Evolutionary conservation across 345 rosid genomes (phyloP).

Genomic region (Syzygium aqueum): DNA sequence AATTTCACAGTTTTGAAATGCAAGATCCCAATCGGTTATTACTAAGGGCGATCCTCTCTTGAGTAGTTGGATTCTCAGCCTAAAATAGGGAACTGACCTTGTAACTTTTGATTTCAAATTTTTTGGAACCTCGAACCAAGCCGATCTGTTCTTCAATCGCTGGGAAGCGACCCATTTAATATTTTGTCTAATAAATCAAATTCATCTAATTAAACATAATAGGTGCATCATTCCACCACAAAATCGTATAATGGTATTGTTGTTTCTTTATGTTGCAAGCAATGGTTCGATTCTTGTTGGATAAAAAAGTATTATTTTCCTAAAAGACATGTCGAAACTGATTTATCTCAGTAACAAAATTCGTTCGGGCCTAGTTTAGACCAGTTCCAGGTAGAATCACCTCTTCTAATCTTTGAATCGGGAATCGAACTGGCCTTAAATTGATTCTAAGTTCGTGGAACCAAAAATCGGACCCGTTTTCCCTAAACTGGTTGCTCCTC

Average conservation of each 20-base stretch:
- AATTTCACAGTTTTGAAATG: neutral
- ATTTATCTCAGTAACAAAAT: neutral
- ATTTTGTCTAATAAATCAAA: neutral
- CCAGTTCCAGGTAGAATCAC: fast-evolving
- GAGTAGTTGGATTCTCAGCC: neutral
- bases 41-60: neutral
- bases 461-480: fast-evolving
- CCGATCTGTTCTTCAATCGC: fast-evolving
- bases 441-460: fast-evolving
- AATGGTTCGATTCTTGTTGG: neutral
- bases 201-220: neutral
- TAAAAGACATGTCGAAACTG: neutral
- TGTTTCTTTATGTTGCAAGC: neutral
- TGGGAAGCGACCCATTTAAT: neutral
- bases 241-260: neutral
- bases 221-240: neutral
- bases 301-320: neutral
- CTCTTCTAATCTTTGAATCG: neutral
- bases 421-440: neutral
- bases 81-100: neutral
- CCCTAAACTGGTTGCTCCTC: fast-evolving
- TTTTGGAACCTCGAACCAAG: neutral
- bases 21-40: fast-evolving
- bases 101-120: neutral
- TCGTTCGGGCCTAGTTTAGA: fast-evolving